Evolutionary conservation across 176 grass and related monocot species (phyloP), one percentile per base, ranked within the genome.

Genomic region (Raddia distichophylla): DNA sequence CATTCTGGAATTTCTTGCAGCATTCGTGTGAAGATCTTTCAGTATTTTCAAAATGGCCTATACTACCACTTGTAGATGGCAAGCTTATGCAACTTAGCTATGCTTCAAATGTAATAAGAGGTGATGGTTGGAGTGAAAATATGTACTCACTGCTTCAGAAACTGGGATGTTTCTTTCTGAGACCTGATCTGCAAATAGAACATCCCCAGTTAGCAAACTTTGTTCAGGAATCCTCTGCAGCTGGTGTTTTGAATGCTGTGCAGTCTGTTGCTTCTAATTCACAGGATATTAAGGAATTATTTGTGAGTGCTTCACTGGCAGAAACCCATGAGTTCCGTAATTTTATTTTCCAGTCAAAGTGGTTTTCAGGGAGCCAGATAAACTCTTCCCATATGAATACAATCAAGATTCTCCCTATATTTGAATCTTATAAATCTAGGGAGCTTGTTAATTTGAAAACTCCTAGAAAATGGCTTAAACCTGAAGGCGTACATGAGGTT

Each of bases 321-420:
- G 95, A 98, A 89, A 82, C 82, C 56, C 90, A 98, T 78, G 95
- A 98, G 88, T 86, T 98, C 44, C 85, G 83, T 55, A 94, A 86
- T 93, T 98, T 84, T 71, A 93, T 98, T 91, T 93, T 98, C 74
- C 95, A 98, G 79, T 98, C 95, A 33, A 98, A 98, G 76, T 98
- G 95, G 92, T 98, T 94, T 98, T 89, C 90, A 74, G 68, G 88
- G 52, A 87, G 93, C 84, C 90, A 94, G 47, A 80, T 98, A 8
- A 83, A 49, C 74, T 71, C 86, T 48, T 87, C 62, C 22, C 88
- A 98, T 68, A 83, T 94, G 73, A 82, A 77, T 32, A 88, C 85
- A 86, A 94, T 98, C 62, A 94, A 64, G 66, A 81, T 81, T 55
- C 88, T 98, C 78, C 95, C 95, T 46, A 87, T 98, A 85, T 98